These are phyloP conservation scores for Mortierella sp. DNA, from an alignment of 371 early-diverging fungal genomes.

Conservation along the genomic window DNA sequence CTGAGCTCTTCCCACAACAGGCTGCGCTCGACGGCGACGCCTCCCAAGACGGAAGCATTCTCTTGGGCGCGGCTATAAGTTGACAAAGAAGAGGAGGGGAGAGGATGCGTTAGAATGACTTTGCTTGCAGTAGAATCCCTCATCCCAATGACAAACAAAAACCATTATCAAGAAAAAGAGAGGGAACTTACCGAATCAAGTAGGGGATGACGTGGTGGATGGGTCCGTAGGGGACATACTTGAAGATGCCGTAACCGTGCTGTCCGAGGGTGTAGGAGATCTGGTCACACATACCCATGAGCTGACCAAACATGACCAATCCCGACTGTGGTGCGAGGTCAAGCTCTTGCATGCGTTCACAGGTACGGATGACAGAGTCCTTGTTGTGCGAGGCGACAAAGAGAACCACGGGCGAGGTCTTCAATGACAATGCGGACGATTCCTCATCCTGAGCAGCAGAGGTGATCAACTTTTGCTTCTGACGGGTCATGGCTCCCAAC, in stretches of 20 bases:
- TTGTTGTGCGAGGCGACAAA: constrained; percentile 96
- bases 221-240: constrained; percentile 96
- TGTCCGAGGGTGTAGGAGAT: constrained; percentile 83
- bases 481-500: constrained; percentile 66
- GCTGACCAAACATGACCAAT: constrained; percentile 93
- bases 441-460: background rate
- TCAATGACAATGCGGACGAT: constrained; percentile 42
- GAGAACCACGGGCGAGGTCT: constrained; percentile 73
- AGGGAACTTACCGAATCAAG: constrained; percentile 68
- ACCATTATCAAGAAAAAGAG: background rate
- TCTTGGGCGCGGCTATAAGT: constrained; percentile 90
- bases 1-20: constrained; percentile 70
- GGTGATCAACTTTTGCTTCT: constrained; percentile 26
- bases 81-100: background rate
- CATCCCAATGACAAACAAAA: too few relatives aligned
- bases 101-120: background rate
- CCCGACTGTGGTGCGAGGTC: constrained; percentile 70
- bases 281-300: constrained; percentile 92
- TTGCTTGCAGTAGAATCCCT: too few relatives aligned
- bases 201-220: constrained; percentile 94
- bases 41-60: constrained; percentile 84
- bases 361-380: constrained; percentile 79
- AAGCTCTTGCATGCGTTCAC: constrained; percentile 75
- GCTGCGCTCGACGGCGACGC: constrained; percentile 63
- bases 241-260: constrained; percentile 85